Conservation (phyloP, 2,329 filamentous ascomycete species). For the Penicillium thymicola region DNA sequence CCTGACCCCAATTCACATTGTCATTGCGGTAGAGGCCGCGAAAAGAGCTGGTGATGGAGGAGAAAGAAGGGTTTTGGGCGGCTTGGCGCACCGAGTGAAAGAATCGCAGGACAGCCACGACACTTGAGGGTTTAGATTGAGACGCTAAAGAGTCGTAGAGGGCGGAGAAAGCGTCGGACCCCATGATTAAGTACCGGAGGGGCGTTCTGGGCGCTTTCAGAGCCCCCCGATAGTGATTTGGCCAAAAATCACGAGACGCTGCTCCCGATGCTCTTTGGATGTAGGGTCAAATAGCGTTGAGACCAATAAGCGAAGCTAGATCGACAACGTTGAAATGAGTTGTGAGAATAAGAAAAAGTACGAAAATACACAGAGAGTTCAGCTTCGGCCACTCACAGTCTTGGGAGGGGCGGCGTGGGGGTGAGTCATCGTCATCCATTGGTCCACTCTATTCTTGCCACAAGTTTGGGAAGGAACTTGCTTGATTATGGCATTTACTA, state of each 20-base stretch:
- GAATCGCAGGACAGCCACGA: constrained; percentile 17
- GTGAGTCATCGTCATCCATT: constrained; percentile 18
- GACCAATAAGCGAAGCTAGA: constrained; percentile 19
- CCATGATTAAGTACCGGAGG: constrained; percentile 21
- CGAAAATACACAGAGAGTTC: constrained; percentile 11
- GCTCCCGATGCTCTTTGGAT: constrained; percentile 18
- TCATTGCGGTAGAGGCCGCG: constrained; percentile 28
- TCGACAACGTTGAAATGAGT: constrained; percentile 22
- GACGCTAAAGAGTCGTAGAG: constrained; percentile 15
- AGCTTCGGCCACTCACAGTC: constrained; percentile 22
- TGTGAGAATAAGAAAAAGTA: constrained; percentile 6
- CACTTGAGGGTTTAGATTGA: constrained; percentile 8
- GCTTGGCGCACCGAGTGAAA: constrained; percentile 21
- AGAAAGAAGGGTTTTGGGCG: constrained; percentile 17
- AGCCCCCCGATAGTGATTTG: constrained; percentile 9
- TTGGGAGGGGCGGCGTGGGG: constrained; percentile 21
- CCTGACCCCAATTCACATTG: constrained; percentile 27
- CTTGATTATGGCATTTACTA: constrained; percentile 2
- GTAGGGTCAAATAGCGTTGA: not conserved
- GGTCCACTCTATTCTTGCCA: not conserved
- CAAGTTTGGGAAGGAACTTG: not conserved
- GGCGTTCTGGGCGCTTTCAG: constrained; percentile 12
- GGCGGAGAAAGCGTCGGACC: constrained; percentile 10
- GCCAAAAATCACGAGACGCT: constrained; percentile 17
- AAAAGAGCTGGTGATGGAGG: constrained; percentile 19